These are phyloP conservation scores for Rhododendron ferrugineum DNA, from an alignment of 148 eudicot genomes.

Conservation along the genomic window DNA sequence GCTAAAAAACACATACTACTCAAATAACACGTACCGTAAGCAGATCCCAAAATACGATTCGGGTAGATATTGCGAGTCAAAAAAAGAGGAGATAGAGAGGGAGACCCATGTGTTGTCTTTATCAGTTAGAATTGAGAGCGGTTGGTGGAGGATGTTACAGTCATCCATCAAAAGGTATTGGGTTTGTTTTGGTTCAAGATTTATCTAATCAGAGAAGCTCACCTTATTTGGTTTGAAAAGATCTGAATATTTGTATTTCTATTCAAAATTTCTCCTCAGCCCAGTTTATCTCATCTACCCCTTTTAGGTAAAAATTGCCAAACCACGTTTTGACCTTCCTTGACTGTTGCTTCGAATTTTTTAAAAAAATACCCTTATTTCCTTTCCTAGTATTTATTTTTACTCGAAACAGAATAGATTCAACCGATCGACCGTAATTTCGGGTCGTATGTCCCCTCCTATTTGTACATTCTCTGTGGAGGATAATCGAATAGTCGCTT, in stretches of 20 bases:
- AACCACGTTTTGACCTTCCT: neutral
- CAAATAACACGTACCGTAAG: neutral
- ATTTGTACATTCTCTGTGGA: neutral
- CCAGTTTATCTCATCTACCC: neutral
- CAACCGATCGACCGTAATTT: neutral
- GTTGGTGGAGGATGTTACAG: neutral
- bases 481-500: no score
- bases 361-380: no score
- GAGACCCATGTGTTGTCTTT: neutral
- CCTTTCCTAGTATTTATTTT: no score
- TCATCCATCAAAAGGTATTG: neutral
- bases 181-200: neutral
- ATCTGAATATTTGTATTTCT: neutral
- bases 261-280: neutral
- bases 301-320: neutral
- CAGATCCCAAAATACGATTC: neutral
- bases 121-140: neutral
- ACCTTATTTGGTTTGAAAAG: constrained; percentile 3
- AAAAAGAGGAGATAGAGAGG: no score
- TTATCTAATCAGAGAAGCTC: neutral
- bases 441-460: neutral
- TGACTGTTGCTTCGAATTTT: no score
- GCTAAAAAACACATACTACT: no score
- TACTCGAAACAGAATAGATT: neutral
- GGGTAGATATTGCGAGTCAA: neutral